Evolutionary conservation across 2,329 filamentous ascomycete species (phyloP).

Genomic region (Exophiala bonariae): DNA sequence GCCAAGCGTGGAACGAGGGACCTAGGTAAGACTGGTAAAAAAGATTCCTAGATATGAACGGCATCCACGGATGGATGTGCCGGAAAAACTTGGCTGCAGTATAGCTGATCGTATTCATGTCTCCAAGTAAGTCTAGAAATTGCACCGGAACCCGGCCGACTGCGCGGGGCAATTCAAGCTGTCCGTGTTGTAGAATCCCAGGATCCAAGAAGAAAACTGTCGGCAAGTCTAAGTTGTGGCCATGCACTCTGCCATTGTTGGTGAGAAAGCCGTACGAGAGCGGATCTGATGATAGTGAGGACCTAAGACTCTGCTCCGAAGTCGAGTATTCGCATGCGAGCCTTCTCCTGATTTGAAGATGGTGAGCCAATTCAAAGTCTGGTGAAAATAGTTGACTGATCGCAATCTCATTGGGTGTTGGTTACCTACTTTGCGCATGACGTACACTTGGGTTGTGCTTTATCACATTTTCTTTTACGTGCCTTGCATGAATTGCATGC

Average conservation of each 20-base stretch:
- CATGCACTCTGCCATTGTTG: slow-evolving; percentile 13
- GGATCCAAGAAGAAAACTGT: slow-evolving; percentile 1
- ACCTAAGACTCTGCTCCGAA: background rate
- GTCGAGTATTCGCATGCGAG: background rate
- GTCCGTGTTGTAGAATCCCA: slow-evolving; percentile 4
- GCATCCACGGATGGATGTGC: slow-evolving; percentile 24
- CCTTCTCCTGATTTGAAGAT: background rate
- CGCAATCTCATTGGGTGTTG: background rate
- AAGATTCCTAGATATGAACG: slow-evolving; percentile 16
- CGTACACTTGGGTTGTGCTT: background rate
- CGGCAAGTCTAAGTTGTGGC: slow-evolving; percentile 3
- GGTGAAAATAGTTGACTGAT: background rate
- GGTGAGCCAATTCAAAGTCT: background rate
- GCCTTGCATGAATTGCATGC: background rate
- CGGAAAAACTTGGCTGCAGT: slow-evolving; percentile 10
- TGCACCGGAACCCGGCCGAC: slow-evolving; percentile 3
- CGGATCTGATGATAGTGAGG: background rate
- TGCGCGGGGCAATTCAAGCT: slow-evolving; percentile 4
- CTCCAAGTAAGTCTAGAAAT: slow-evolving; percentile 8
- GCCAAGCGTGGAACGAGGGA: slow-evolving; percentile 25
- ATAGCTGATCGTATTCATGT: slow-evolving; percentile 5
- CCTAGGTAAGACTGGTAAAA: slow-evolving; percentile 12
- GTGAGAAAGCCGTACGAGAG: too few relatives aligned
- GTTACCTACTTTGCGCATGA: background rate
- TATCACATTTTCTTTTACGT: background rate